A percentile compares a stretch with the other conserved stretches of the same genome.
These are phyloP conservation scores for Penicillium brasilianum DNA, from an alignment of 2,329 filamentous ascomycete species.

Conservation along the genomic window DNA sequence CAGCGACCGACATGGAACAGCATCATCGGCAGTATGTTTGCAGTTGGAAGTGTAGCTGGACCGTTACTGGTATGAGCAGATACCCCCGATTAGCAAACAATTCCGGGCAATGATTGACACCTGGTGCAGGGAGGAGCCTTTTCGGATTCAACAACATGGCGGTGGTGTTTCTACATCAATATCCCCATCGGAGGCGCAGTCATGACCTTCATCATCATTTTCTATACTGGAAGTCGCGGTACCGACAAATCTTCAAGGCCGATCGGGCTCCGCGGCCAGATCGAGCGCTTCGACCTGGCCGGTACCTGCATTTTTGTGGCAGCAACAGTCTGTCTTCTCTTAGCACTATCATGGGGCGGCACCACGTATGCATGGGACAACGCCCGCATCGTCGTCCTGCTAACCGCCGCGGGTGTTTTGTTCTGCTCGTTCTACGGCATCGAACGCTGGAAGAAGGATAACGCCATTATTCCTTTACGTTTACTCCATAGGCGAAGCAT, in stretches of 20 bases:
- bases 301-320: constrained; percentile 7
- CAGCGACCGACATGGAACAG: constrained; percentile 11
- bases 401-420: constrained; percentile 2
- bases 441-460: constrained; percentile 10
- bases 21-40: constrained; percentile 10
- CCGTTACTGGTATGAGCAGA: constrained; percentile 9
- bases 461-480: constrained; percentile 9
- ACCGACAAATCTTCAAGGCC: background rate
- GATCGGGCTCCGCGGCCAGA: constrained; percentile 6
- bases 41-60: constrained; percentile 12
- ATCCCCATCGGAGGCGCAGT: constrained; percentile 6
- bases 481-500: constrained; percentile 13
- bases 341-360: constrained; percentile 10
- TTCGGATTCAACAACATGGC: constrained; percentile 11
- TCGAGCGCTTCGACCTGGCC: constrained; percentile 9
- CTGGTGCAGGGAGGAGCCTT: constrained; percentile 9
- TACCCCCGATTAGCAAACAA: background rate
- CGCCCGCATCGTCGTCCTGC: constrained; percentile 7
- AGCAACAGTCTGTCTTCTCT: constrained; percentile 10
- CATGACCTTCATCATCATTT: constrained; percentile 10
- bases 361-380: constrained; percentile 13
- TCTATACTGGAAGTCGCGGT: constrained; percentile 1
- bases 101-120: background rate
- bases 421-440: constrained; percentile 6
- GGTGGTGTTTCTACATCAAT: constrained; percentile 15